Percentiles rank a stretch among this genome's conserved stretches.
Conservation (phyloP, 331 rosid species). For the Pyracantha coccinea region DNA sequence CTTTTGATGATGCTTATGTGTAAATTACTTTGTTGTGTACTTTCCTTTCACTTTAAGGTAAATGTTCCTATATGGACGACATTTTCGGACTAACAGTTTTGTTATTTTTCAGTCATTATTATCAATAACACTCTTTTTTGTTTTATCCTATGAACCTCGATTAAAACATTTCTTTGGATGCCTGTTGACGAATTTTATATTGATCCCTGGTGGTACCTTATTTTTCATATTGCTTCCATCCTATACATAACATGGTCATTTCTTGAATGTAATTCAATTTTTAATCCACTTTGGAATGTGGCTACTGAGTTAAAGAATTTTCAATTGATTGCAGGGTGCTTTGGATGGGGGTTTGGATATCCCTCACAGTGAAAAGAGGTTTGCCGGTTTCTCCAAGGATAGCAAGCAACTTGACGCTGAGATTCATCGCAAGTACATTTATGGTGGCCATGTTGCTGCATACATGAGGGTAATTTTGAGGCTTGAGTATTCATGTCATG, state of each 20-base stretch:
- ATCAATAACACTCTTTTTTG: neutral
- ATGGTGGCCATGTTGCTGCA: conserved; percentile 41
- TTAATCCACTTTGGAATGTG: neutral
- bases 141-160: neutral
- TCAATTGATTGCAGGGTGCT: conserved; percentile 50
- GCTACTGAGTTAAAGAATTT: neutral
- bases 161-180: neutral
- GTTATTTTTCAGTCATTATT: neutral
- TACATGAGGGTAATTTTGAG: conserved; percentile 54
- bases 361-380: conserved; percentile 87
- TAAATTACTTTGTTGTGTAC: neutral
- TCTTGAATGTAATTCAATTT: too few species aligned
- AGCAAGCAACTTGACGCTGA: conserved; percentile 67
- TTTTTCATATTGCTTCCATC: neutral
- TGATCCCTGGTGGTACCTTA: neutral
- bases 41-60: neutral
- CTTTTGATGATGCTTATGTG: neutral
- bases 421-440: conserved; percentile 40
- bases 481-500: neutral
- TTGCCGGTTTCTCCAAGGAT: conserved; percentile 70
- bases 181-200: neutral
- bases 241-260: neutral
- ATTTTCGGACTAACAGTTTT: neutral
- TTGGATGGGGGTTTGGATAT: conserved; percentile 91
- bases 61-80: neutral